Conservation (phyloP, 495 filamentous ascomycete species). For the Umbilicaria muhlenbergii region DNA sequence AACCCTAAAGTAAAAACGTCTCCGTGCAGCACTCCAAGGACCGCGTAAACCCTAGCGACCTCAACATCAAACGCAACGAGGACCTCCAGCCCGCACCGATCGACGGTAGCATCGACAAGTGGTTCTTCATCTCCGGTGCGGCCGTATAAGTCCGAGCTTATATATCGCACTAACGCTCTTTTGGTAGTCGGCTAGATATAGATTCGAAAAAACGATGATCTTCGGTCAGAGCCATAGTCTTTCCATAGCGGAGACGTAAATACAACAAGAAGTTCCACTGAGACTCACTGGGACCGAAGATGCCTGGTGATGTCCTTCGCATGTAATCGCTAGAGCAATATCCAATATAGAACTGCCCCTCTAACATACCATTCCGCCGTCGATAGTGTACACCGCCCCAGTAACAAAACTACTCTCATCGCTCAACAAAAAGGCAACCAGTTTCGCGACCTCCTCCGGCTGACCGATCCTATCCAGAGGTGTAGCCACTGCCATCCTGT, state of each 20-base stretch:
- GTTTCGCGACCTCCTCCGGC: conserved; percentile 33
- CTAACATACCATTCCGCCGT: conserved; percentile 12
- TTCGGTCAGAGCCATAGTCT: conserved; percentile 1
- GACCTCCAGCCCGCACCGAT: conserved; percentile 74
- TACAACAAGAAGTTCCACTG: too few species aligned
- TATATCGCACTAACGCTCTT: background rate
- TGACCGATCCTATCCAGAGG: conserved; percentile 28
- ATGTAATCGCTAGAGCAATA: too few species aligned
- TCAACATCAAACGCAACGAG: conserved; percentile 32
- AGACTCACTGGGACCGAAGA: too few species aligned
- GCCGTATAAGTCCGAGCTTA: conserved; percentile 43
- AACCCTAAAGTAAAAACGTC: conserved; percentile 51
- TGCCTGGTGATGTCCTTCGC: too few species aligned
- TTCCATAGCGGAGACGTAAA: background rate
- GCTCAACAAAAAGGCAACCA: conserved; percentile 40
- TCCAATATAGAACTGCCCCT: too few species aligned
- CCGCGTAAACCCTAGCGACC: conserved; percentile 36
- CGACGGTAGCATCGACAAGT: conserved; percentile 97
- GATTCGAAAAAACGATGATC: conserved; percentile 10
- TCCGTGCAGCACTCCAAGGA: conserved; percentile 52
- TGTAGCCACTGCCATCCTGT: conserved; percentile 18
- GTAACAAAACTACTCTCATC: conserved; percentile 41
- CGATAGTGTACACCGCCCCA: conserved; percentile 25
- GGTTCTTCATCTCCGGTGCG: conserved; percentile 99
- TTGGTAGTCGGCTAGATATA: conserved; percentile 3